A percentile compares a stretch with the other conserved stretches of the same genome.
These are phyloP conservation scores for Calonectria honghensis DNA, from an alignment of 2,329 filamentous ascomycete genomes.

Conservation along the genomic window DNA sequence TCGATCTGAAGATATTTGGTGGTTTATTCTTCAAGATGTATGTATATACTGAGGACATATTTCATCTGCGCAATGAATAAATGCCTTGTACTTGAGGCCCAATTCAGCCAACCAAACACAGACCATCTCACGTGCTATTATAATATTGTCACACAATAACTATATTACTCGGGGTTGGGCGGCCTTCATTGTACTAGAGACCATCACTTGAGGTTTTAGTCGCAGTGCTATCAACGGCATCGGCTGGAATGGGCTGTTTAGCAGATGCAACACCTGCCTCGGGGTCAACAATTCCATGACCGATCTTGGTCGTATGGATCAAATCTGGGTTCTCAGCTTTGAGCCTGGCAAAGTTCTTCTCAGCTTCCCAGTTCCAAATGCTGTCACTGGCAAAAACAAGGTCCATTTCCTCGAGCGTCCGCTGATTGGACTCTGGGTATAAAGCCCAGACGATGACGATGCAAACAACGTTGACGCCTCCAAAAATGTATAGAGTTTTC, in stretches of 20 bases:
- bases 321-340: constrained; percentile 31
- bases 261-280: neutral
- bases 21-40: neutral
- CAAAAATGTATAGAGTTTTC: constrained; percentile 85
- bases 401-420: constrained; percentile 85
- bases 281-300: neutral
- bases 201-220: constrained; percentile 7
- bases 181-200: neutral
- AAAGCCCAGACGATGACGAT: constrained; percentile 84
- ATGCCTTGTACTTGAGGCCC: neutral
- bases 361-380: constrained; percentile 83
- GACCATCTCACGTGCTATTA: neutral
- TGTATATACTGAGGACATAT: neutral
- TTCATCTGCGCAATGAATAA: neutral
- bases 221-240: neutral
- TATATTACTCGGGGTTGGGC: neutral
- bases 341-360: constrained; percentile 73
- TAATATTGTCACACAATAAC: neutral
- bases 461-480: constrained; percentile 77
- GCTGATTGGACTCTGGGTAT: constrained; percentile 84
- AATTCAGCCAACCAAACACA: neutral
- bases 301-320: neutral
- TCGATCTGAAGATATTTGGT: neutral
- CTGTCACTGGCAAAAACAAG: constrained; percentile 80
- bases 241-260: neutral